phyloP scores from a whole-genome alignment of 495 filamentous ascomycete genomes.

The Amorphotheca resinae region DNA sequence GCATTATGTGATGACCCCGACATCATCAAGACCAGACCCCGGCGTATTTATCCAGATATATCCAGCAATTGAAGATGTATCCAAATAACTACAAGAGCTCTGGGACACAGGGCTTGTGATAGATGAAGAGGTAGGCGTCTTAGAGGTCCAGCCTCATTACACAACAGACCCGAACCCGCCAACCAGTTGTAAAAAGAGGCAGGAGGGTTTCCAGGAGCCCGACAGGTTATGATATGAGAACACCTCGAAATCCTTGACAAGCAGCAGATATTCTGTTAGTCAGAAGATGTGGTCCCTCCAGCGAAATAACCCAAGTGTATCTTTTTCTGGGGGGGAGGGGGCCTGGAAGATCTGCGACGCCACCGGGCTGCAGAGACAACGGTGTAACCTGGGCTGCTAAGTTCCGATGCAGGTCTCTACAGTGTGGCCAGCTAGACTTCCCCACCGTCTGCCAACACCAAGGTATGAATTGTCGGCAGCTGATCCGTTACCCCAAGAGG shows the following conservation, averaged over 20 bases:
- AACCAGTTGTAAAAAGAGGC: neutral
- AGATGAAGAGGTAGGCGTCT: slow-evolving; percentile 1
- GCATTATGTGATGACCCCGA: slow-evolving; percentile 39
- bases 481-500: slow-evolving; percentile 16
- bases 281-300: slow-evolving; percentile 7
- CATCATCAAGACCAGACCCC: slow-evolving; percentile 28
- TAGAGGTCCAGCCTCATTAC: slow-evolving; percentile 16
- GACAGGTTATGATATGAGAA: neutral
- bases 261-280: slow-evolving; percentile 8
- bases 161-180: slow-evolving; percentile 1
- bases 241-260: neutral
- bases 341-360: slow-evolving; percentile 15
- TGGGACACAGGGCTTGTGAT: slow-evolving; percentile 3
- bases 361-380: slow-evolving; percentile 6
- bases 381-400: slow-evolving; percentile 21
- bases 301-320: neutral
- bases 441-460: slow-evolving; percentile 11
- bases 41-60: slow-evolving; percentile 13
- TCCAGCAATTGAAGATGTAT: slow-evolving; percentile 1
- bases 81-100: neutral
- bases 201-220: neutral
- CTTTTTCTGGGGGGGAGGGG: too few relatives aligned
- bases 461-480: slow-evolving; percentile 19
- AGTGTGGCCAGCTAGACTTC: slow-evolving; percentile 5
- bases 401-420: slow-evolving; percentile 16